Base-by-base conservation (phyloP, 805 yeast species). In the Kockiozyma suomiensis region DNA sequence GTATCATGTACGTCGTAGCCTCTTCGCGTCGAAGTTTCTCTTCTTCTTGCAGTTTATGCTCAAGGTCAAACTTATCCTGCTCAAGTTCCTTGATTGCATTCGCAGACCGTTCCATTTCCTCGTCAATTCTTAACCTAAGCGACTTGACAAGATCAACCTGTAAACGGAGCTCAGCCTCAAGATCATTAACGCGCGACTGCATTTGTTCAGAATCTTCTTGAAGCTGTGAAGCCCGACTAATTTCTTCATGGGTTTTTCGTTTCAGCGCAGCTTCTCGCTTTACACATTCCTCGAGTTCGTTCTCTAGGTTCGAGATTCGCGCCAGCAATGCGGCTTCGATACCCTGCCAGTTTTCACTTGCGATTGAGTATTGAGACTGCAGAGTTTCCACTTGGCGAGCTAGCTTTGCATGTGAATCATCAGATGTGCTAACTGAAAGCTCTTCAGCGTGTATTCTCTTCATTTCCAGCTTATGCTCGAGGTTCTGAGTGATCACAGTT, bases 291-390 rank as follows among this genome's bases (percentile, higher is more conserved):
- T 77, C 80, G 6, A 81, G 70, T 54, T 83, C 84, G 50, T 69
- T 70, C 59, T 82, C 81, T n/a, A 80, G 65, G 15, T 67, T 33
- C 3, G 81, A 71, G 19, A 85, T 77, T 58, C 81, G 81, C 7
- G 74, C 71, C 61, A 79, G 75, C 60, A 90, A 77, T 2, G 84
- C 78, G 41, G 87, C 81, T 72, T 94, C 97, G 45, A 90, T 85
- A 19, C 84, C 76, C 58, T 87, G 85, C 96, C 97, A 90, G 71
- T 87, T 89, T 64, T 86, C 90, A 58, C 86, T 86, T 0, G 93
- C 87, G 15, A 85, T 80, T 6, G 88, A 81, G 65, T 88, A 86
- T 71, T 91, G 94, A 1, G 82, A 76, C 68, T 87, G 91, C 21
- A 89, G 69, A 15, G 80, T 74, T 46, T 81, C 83, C 65, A 85